A percentile compares a stretch with the other conserved stretches of the same genome.
These are phyloP conservation scores for Globisporangium orthogonon DNA, from an alignment of 352 stramenopile species.

Conservation along the genomic window DNA sequence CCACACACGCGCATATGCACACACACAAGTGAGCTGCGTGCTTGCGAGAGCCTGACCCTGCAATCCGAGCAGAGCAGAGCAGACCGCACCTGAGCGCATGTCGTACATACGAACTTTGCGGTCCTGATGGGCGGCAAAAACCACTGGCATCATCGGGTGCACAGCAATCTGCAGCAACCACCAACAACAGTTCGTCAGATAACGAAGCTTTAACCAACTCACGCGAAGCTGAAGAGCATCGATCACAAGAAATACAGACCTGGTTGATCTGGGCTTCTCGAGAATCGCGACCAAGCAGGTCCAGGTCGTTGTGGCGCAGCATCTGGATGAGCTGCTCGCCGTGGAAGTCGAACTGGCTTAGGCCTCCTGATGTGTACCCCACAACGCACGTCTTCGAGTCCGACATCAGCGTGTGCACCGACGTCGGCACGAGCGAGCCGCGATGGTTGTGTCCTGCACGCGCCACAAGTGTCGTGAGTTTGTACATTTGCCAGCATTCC, in stretches of 20 bases:
- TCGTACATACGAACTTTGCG: conserved; percentile 84
- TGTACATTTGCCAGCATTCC: neutral
- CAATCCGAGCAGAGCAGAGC: neutral
- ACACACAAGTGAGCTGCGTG: neutral
- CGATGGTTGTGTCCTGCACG: conserved; percentile 32
- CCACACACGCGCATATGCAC: neutral
- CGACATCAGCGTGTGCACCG: conserved; percentile 58
- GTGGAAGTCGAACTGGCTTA: conserved; percentile 74
- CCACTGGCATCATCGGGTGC: conserved; percentile 80
- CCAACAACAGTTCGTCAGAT: neutral
- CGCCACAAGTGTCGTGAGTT: neutral
- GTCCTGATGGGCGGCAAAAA: conserved; percentile 78
- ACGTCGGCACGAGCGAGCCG: conserved; percentile 62
- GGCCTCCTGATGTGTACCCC: conserved; percentile 62
- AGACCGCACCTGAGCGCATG: conserved; percentile 52
- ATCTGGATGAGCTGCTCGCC: conserved; percentile 76
- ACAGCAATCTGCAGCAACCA: conserved; percentile 26
- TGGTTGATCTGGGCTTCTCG: conserved; percentile 74
- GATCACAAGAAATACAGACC: conserved; percentile 11
- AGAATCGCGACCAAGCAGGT: conserved; percentile 42
- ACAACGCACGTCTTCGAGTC: conserved; percentile 79
- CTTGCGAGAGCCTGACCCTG: neutral
- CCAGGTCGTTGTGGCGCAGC: conserved; percentile 55
- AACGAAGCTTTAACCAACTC: conserved; percentile 5
- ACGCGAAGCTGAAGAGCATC: neutral